Base-by-base conservation (phyloP, 176 grass and related monocot genomes). In the Lolium perenne region DNA sequence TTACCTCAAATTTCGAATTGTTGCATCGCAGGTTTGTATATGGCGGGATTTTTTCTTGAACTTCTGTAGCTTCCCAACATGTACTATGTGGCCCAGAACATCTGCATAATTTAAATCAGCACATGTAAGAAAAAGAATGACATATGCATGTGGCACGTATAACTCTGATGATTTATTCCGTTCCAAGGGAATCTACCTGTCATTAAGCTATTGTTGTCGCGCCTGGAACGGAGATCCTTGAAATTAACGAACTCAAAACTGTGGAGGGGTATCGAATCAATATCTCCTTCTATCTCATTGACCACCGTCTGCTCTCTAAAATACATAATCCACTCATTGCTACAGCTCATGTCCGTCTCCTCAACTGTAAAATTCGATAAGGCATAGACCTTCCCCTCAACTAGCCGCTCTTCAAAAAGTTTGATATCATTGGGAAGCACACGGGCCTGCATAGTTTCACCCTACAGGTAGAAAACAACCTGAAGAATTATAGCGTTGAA, bases 281-380 rank as follows among this genome's bases (percentile, higher is more conserved):
- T 70, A 41, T 70, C 66, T 43, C 66, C 66, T 69, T 69, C 65
- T 70, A 70, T 70, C 66, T 70, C 66, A n/a, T 38, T 70, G 38
- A 70, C 38, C 38, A 70, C 66, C 8, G 38, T 70, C 38, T 70
- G 2, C 38, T 4, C 4, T 70, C 38, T 10, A 20, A 69, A 40
- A 38, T 69, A 41, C 35, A 69, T 70, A 41, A 38, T 70, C 66
- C 66, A 69, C 35, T 43, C 66, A 10, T 70, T 43, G 66, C 66
- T 70, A 20, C 66, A 70, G 38, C 16, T 41, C 66, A 70, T 69
- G 18, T 41, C 41, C 35, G 38, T 38, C 7, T 9, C 17, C 8
- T 70, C 38, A 70, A 70, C 17, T 10, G 17, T 17, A 41, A 70
- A 70, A 70, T 70, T 38, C 20, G 66, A 70, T 38, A 70, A 41